Evolutionary conservation across 1,284 basidiomycete species (phyloP).

Genomic region (Xanthoconium separans): DNA sequence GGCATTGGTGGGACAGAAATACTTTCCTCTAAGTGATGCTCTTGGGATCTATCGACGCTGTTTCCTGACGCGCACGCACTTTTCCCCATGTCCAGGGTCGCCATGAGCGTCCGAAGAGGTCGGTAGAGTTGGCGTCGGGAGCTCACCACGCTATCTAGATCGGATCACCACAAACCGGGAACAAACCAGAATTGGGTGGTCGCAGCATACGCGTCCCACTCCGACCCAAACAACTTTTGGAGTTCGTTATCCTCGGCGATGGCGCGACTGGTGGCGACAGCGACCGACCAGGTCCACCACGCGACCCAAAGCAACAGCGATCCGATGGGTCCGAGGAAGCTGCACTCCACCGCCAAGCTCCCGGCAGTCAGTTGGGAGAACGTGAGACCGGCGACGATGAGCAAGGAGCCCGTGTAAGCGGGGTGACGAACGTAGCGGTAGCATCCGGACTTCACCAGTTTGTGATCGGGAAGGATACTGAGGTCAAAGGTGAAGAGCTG

Average conservation of each 20-base stretch:
- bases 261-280: constrained; percentile 49
- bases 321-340: constrained; percentile 32
- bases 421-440: constrained; percentile 57
- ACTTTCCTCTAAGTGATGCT: background rate
- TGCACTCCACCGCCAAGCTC: constrained; percentile 54
- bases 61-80: background rate
- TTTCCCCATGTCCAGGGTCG: background rate
- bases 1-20: background rate
- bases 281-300: constrained; percentile 55
- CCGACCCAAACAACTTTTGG: constrained; percentile 44
- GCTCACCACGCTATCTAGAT: constrained; percentile 1
- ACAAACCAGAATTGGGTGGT: constrained; percentile 56
- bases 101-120: background rate
- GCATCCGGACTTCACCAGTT: constrained; percentile 51
- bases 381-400: constrained; percentile 51
- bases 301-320: constrained; percentile 41
- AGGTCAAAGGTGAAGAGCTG: constrained; percentile 63
- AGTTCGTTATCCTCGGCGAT: constrained; percentile 55
- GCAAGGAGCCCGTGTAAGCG: constrained; percentile 50
- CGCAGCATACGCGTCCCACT: constrained; percentile 54
- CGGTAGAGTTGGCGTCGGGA: background rate
- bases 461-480: constrained; percentile 54
- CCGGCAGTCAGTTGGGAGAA: constrained; percentile 53
- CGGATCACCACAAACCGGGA: constrained; percentile 41
- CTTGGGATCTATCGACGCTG: background rate